phyloP scores from a whole-genome alignment of 768 basidiomycete genomes.

The Pulveroboletus ravenelii region DNA sequence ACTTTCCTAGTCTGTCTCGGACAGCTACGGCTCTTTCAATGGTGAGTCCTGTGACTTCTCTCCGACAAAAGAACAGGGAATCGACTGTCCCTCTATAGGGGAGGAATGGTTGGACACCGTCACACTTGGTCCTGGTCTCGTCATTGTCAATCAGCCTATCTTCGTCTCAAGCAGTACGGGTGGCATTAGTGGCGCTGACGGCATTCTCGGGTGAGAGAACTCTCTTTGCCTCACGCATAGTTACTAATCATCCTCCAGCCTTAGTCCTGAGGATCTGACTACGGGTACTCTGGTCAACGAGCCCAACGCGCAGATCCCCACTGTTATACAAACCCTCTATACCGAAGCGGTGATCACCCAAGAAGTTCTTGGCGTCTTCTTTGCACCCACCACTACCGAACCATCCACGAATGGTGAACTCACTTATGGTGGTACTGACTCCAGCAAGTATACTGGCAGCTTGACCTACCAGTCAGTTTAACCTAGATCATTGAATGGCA shows the following conservation, averaged over 20 bases:
- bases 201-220: slow-evolving; percentile 55
- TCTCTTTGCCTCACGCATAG: neutral
- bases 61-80: neutral
- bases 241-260: slow-evolving; percentile 30
- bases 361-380: slow-evolving; percentile 47
- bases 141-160: slow-evolving; percentile 47
- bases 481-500: neutral
- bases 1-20: slow-evolving; percentile 42
- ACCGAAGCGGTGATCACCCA: slow-evolving; percentile 35
- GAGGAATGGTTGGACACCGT: slow-evolving; percentile 51
- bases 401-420: slow-evolving; percentile 45
- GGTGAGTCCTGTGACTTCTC: slow-evolving; percentile 30
- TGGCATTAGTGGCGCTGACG: slow-evolving; percentile 58
- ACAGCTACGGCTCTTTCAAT: slow-evolving; percentile 60
- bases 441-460: slow-evolving; percentile 29
- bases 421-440: slow-evolving; percentile 43
- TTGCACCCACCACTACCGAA: slow-evolving; percentile 38
- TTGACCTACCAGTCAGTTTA: slow-evolving; percentile 39
- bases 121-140: slow-evolving; percentile 44
- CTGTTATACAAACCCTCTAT: slow-evolving; percentile 57
- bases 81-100: slow-evolving; percentile 25
- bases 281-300: slow-evolving; percentile 28
- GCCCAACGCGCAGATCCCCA: slow-evolving; percentile 36
- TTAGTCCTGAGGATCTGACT: slow-evolving; percentile 58
- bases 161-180: no score